phyloP scores from a whole-genome alignment of 371 early-diverging fungal species.

The Quaeritorhiza haematococci region DNA sequence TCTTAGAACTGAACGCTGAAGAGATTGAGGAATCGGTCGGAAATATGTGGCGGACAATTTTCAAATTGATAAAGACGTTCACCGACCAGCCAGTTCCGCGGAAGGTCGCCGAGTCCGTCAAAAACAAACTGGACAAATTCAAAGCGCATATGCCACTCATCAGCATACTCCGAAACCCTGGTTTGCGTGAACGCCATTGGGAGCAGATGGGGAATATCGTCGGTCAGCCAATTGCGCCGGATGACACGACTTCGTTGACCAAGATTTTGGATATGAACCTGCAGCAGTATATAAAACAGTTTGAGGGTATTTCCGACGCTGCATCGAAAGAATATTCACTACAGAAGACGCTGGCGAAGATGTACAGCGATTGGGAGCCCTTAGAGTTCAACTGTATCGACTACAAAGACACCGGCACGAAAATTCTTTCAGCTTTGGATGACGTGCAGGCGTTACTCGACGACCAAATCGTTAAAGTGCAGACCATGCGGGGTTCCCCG shows the following conservation, averaged over 20 bases:
- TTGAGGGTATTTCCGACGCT: slow-evolving; percentile 46
- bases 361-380: slow-evolving; percentile 50
- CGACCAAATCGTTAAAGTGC: slow-evolving; percentile 56
- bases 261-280: slow-evolving; percentile 48
- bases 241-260: slow-evolving; percentile 40
- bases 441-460: slow-evolving; percentile 49
- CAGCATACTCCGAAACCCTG: slow-evolving; percentile 45
- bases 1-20: slow-evolving; percentile 40
- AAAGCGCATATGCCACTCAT: slow-evolving; percentile 46
- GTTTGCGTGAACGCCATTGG: slow-evolving; percentile 49
- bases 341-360: slow-evolving; percentile 46
- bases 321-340: slow-evolving; percentile 52
- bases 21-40: slow-evolving; percentile 38
- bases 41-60: slow-evolving; percentile 42
- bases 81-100: slow-evolving; percentile 43
- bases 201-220: slow-evolving; percentile 39
- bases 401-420: slow-evolving; percentile 52
- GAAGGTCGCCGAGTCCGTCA: slow-evolving; percentile 47
- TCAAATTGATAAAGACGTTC: slow-evolving; percentile 47
- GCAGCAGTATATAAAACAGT: slow-evolving; percentile 30
- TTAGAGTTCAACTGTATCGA: slow-evolving; percentile 41
- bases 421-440: slow-evolving; percentile 46
- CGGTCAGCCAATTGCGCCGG: slow-evolving; percentile 40
- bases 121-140: slow-evolving; percentile 50
- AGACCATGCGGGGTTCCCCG: slow-evolving; percentile 50